These are phyloP conservation scores for Brettanomyces custersianus DNA, from an alignment of 805 yeast species.

Conservation along the genomic window DNA sequence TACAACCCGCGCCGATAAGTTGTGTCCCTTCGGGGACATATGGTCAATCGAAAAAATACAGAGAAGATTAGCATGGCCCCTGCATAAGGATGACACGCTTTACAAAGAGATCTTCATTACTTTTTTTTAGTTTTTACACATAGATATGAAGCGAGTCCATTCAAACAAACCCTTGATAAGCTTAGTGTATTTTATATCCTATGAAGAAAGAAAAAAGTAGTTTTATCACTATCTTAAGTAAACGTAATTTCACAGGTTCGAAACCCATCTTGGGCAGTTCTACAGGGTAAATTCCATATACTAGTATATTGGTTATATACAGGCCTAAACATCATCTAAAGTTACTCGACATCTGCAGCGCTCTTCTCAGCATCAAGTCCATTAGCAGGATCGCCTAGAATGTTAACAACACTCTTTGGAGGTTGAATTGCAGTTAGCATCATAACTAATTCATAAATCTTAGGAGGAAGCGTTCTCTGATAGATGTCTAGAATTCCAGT, in stretches of 20 bases:
- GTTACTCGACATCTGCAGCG: too few relatives aligned
- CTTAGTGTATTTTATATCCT: too few relatives aligned
- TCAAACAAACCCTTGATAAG: too few relatives aligned
- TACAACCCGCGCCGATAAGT: neutral
- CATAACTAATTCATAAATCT: slow-evolving; percentile 73
- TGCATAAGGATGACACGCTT: slow-evolving; percentile 99
- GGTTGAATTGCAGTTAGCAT: slow-evolving; percentile 88
- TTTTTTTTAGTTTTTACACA: slow-evolving; percentile 46
- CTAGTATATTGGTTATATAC: too few relatives aligned
- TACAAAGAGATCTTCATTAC: slow-evolving; percentile 96
- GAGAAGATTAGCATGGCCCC: slow-evolving; percentile 99
- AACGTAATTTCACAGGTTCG: too few relatives aligned
- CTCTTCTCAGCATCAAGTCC: slow-evolving; percentile 2
- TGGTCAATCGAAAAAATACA: slow-evolving; percentile 99
- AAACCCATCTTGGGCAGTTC: too few relatives aligned
- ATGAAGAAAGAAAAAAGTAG: too few relatives aligned
- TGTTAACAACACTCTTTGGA: slow-evolving; percentile 67
- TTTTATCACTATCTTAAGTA: too few relatives aligned
- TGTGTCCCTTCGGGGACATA: slow-evolving; percentile 64
- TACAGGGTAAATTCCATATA: too few relatives aligned
- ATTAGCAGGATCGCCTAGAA: slow-evolving; percentile 27
- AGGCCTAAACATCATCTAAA: too few relatives aligned
- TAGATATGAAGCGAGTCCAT: neutral
- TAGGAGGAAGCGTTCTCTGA: slow-evolving; percentile 80
- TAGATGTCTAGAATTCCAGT: slow-evolving; percentile 83